These are phyloP conservation scores for Alternaria rosae DNA, from an alignment of 2,329 filamentous ascomycete genomes.

Conservation along the genomic window DNA sequence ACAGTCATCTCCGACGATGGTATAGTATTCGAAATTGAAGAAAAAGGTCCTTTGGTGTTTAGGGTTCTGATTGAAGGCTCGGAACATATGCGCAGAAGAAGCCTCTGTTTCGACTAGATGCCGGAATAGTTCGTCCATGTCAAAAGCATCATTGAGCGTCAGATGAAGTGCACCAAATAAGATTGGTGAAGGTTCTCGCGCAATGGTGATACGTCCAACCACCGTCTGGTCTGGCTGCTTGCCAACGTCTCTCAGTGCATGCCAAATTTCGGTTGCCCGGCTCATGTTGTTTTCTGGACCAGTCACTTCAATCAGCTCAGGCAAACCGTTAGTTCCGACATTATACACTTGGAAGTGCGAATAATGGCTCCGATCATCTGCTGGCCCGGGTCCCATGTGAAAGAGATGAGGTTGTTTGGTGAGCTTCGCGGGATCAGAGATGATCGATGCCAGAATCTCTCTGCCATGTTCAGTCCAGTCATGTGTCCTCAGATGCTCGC, in stretches of 20 bases:
- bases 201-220: conserved; percentile 66
- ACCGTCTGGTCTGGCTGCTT: conserved; percentile 50
- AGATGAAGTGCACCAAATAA: conserved; percentile 67
- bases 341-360: conserved; percentile 67
- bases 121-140: conserved; percentile 67
- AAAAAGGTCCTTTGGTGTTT: conserved; percentile 65
- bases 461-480: conserved; percentile 53
- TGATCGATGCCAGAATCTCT: conserved; percentile 52
- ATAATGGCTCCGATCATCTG: conserved; percentile 53
- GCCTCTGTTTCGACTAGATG: conserved; percentile 60
- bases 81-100: conserved; percentile 58
- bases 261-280: conserved; percentile 43
- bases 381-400: conserved; percentile 48
- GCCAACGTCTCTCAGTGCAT: conserved; percentile 45
- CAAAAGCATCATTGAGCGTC: conserved; percentile 65
- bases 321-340: conserved; percentile 57
- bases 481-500: conserved; percentile 55
- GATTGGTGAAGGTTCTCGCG: conserved; percentile 67
- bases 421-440: conserved; percentile 54
- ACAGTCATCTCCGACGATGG: conserved; percentile 63
- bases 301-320: conserved; percentile 48
- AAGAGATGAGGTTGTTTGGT: conserved; percentile 56
- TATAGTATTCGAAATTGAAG: conserved; percentile 72
- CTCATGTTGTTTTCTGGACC: conserved; percentile 45
- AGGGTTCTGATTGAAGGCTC: conserved; percentile 56